Conservation (phyloP, 148 eudicot species). For the Vaccinium darrowii region DNA sequence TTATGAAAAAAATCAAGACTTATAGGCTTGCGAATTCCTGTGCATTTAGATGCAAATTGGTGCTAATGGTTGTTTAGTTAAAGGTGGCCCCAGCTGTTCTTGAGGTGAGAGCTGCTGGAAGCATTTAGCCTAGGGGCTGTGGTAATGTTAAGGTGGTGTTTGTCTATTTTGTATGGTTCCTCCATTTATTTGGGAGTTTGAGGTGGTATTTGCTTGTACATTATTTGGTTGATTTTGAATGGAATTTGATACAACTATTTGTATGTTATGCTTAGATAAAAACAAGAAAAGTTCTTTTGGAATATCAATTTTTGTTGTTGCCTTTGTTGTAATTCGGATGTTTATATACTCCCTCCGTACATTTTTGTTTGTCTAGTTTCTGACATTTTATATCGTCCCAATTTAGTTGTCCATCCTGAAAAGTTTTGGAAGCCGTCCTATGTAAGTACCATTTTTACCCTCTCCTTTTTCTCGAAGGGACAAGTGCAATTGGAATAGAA, state of each 20-base stretch:
- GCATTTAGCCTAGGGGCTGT: constrained; percentile 21
- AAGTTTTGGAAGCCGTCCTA: too few species aligned
- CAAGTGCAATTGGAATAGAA: too few species aligned
- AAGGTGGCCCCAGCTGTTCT: constrained; percentile 6
- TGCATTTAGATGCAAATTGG: constrained; percentile 5
- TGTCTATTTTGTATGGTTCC: constrained; percentile 15
- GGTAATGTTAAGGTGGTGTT: constrained; percentile 20
- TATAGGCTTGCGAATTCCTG: background rate
- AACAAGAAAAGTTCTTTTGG: background rate
- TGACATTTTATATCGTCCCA: too few species aligned
- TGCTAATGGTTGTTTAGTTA: background rate
- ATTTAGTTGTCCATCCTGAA: too few species aligned
- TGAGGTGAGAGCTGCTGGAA: constrained; percentile 17
- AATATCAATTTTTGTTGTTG: background rate
- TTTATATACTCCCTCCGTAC: too few species aligned
- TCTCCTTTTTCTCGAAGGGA: too few species aligned
- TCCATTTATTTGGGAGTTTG: background rate
- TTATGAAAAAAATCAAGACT: background rate
- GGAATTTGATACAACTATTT: constrained; percentile 3
- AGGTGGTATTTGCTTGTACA: constrained; percentile 18
- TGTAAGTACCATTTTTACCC: too few species aligned
- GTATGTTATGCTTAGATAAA: background rate
- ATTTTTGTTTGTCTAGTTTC: too few species aligned
- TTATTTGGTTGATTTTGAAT: constrained; percentile 18
- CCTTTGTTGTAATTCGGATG: background rate